These are phyloP conservation scores for Boeremia exigua DNA, from an alignment of 2,329 filamentous ascomycete genomes.

Conservation along the genomic window DNA sequence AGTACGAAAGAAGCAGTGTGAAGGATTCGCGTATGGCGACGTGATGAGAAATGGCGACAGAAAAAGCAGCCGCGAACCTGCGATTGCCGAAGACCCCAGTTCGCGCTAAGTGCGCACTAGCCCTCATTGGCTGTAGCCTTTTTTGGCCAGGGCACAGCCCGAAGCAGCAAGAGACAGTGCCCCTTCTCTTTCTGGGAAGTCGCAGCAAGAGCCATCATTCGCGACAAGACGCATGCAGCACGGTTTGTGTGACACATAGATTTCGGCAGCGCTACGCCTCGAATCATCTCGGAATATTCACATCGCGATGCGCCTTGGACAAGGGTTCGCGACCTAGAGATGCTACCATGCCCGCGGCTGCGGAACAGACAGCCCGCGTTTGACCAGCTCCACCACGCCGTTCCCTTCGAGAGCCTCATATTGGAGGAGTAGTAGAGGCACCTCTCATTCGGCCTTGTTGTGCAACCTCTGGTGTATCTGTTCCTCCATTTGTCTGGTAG, in stretches of 20 bases:
- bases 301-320: slow-evolving; percentile 30
- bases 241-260: slow-evolving; percentile 39
- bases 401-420: slow-evolving; percentile 35
- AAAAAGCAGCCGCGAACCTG: slow-evolving; percentile 31
- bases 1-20: slow-evolving; percentile 5
- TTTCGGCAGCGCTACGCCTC: slow-evolving; percentile 25
- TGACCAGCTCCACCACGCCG: slow-evolving; percentile 43
- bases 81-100: slow-evolving; percentile 36
- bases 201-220: slow-evolving; percentile 29
- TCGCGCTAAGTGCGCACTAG: slow-evolving; percentile 26
- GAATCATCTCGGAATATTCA: slow-evolving; percentile 31
- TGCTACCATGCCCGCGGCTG: slow-evolving; percentile 54
- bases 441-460: slow-evolving; percentile 35
- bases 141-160: slow-evolving; percentile 12
- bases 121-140: slow-evolving; percentile 13
- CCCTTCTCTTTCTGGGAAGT: slow-evolving; percentile 18
- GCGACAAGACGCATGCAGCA: slow-evolving; percentile 24
- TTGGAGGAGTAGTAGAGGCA: slow-evolving; percentile 32
- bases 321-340: slow-evolving; percentile 48
- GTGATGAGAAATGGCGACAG: slow-evolving; percentile 19
- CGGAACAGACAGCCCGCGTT: slow-evolving; percentile 51
- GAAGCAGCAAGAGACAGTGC: slow-evolving; percentile 14
- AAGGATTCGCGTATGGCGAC: slow-evolving; percentile 17
- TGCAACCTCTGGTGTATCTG: slow-evolving; percentile 42
- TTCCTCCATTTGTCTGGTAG: slow-evolving; percentile 42